Evolutionary conservation across 2,329 filamentous ascomycete genomes (phyloP).

Genomic region (Talaromyces sp.): DNA sequence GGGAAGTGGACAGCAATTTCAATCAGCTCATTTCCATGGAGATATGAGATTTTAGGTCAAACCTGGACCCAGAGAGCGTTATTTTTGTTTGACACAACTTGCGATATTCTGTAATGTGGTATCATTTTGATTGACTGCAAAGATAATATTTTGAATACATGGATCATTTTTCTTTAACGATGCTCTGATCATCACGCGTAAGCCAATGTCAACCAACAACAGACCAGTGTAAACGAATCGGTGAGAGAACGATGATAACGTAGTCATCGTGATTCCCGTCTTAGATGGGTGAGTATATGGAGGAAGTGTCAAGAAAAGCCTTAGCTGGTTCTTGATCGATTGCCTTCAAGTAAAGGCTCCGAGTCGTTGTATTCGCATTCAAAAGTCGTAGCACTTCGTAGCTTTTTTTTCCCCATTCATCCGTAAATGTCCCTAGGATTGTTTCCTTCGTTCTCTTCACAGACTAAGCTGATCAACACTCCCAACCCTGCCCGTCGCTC

Average conservation of each 20-base stretch:
- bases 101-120: not conserved
- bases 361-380: not conserved
- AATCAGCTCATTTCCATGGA: not conserved
- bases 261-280: not conserved
- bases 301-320: not conserved
- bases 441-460: constrained; percentile 25
- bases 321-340: not conserved
- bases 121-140: not conserved
- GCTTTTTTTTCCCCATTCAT: not conserved
- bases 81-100: too few relatives aligned
- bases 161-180: not conserved
- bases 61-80: too few relatives aligned
- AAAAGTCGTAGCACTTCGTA: not conserved
- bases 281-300: not conserved
- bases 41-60: not conserved
- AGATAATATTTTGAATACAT: constrained; percentile 7
- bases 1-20: not conserved
- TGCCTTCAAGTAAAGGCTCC: not conserved
- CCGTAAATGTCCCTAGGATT: not conserved
- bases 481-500: constrained; percentile 43
- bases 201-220: not conserved
- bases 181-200: not conserved
- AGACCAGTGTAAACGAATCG: not conserved
- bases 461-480: constrained; percentile 53
- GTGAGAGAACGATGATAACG: not conserved